Percentiles rank a stretch among this genome's conserved stretches.
Conservation (phyloP, 768 basidiomycete genomes). For the Pisolithus orientalis region DNA sequence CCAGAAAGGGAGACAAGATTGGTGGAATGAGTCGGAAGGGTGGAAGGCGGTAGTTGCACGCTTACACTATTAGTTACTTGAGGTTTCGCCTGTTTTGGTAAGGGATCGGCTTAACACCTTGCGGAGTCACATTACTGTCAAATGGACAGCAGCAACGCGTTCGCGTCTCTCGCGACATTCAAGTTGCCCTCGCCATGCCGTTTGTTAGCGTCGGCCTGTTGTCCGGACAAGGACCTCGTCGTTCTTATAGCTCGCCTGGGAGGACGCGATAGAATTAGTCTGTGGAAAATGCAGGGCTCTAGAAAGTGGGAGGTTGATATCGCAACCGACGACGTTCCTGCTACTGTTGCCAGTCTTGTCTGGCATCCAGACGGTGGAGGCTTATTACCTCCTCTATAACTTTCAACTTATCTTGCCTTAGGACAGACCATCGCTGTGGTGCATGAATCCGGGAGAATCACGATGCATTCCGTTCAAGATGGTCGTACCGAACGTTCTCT, state of each 20-base stretch:
- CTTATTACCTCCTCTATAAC: background rate
- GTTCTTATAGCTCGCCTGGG: slow-evolving; percentile 61
- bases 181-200: slow-evolving; percentile 53
- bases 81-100: background rate
- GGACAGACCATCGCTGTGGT: slow-evolving; percentile 68
- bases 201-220: slow-evolving; percentile 60
- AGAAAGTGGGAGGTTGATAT: slow-evolving; percentile 81
- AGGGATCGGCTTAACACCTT: background rate
- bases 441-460: slow-evolving; percentile 61
- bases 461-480: slow-evolving; percentile 74
- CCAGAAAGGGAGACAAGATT: slow-evolving; percentile 55
- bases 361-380: slow-evolving; percentile 80
- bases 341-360: slow-evolving; percentile 51
- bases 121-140: background rate
- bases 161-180: slow-evolving; percentile 49
- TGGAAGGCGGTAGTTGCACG: slow-evolving; percentile 26
- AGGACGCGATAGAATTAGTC: slow-evolving; percentile 60
- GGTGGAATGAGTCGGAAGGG: slow-evolving; percentile 41
- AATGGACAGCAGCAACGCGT: slow-evolving; percentile 42
- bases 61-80: background rate
- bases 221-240: slow-evolving; percentile 81
- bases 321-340: slow-evolving; percentile 37
- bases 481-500: slow-evolving; percentile 51
- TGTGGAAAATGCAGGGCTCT: slow-evolving; percentile 77
- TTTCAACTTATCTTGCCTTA: slow-evolving; percentile 20